These are phyloP conservation scores for Mycena galericulata DNA, from an alignment of 768 basidiomycete genomes.

Conservation along the genomic window DNA sequence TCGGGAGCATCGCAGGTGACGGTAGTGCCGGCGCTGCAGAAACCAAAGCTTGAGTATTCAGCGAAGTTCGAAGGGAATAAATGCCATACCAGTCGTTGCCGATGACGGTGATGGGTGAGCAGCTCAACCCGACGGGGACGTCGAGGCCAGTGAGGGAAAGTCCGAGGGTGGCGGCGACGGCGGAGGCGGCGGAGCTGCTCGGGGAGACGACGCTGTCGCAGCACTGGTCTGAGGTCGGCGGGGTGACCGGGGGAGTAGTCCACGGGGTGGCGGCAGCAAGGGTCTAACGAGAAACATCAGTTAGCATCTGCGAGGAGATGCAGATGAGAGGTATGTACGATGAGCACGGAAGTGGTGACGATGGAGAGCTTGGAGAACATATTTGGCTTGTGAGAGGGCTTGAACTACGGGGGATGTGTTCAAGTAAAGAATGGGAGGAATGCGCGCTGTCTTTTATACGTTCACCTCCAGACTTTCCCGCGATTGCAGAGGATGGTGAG, in stretches of 20 bases:
- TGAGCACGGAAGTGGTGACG: conserved; percentile 21
- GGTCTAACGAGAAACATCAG: too few relatives aligned
- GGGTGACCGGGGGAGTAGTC: too few relatives aligned
- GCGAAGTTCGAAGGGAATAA: neutral
- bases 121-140: conserved; percentile 29
- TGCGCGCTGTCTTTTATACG: neutral
- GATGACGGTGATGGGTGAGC: conserved; percentile 33
- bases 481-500: neutral
- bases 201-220: conserved; percentile 26
- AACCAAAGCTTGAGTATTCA: too few relatives aligned
- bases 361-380: too few relatives aligned
- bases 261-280: too few relatives aligned
- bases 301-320: neutral
- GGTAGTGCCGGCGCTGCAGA: conserved; percentile 12
- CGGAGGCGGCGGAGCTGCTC: conserved; percentile 19
- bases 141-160: conserved; percentile 22
- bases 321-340: conserved; percentile 2
- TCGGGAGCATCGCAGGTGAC: conserved; percentile 24
- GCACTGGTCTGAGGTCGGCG: too few relatives aligned
- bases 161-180: conserved; percentile 25
- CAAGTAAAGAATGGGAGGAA: neutral
- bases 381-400: conserved; percentile 16
- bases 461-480: too few relatives aligned
- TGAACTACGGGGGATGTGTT: conserved; percentile 14
- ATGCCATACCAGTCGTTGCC: conserved; percentile 26